Conservation (phyloP, 2,329 filamentous ascomycete species). For the Penicillium capsulatum region DNA sequence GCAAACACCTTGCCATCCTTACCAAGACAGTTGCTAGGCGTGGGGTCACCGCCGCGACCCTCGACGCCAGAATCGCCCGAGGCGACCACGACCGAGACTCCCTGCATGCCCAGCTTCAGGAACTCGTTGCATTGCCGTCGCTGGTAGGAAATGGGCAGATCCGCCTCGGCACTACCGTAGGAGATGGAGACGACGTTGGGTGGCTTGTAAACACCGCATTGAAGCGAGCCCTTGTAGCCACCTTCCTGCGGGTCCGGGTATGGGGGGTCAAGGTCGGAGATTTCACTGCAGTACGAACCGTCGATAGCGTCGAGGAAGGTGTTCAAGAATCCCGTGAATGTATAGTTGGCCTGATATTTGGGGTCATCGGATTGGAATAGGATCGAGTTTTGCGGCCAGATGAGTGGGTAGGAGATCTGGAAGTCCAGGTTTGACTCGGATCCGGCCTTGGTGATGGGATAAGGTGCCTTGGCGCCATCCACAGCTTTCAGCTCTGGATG, state of each 20-base stretch:
- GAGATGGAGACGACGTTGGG: constrained; percentile 38
- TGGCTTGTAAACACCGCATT: constrained; percentile 44
- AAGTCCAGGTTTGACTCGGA: constrained; percentile 46
- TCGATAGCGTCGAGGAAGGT: constrained; percentile 50
- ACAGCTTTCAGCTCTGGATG: constrained; percentile 38
- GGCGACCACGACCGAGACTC: constrained; percentile 45
- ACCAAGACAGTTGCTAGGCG: constrained; percentile 34
- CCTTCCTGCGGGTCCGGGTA: constrained; percentile 40
- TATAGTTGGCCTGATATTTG: constrained; percentile 38
- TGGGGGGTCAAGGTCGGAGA: constrained; percentile 39
- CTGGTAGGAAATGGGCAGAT: constrained; percentile 35
- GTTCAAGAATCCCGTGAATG: constrained; percentile 41
- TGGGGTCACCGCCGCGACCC: constrained; percentile 27
- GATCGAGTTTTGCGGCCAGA: constrained; percentile 48
- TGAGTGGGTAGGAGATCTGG: constrained; percentile 45
- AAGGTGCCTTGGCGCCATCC: constrained; percentile 39
- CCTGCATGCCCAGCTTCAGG: constrained; percentile 50
- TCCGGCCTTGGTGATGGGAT: constrained; percentile 28
- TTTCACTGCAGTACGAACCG: constrained; percentile 48
- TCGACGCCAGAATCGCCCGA: constrained; percentile 47
- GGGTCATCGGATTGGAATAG: constrained; percentile 47
- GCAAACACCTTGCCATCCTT: constrained; percentile 32
- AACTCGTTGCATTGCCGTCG: constrained; percentile 42
- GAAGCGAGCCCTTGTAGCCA: constrained; percentile 42
- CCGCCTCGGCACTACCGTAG: constrained; percentile 32